Evolutionary conservation across 164 flowering plant genomes (phyloP).

Genomic region (Berberis vulgaris): DNA sequence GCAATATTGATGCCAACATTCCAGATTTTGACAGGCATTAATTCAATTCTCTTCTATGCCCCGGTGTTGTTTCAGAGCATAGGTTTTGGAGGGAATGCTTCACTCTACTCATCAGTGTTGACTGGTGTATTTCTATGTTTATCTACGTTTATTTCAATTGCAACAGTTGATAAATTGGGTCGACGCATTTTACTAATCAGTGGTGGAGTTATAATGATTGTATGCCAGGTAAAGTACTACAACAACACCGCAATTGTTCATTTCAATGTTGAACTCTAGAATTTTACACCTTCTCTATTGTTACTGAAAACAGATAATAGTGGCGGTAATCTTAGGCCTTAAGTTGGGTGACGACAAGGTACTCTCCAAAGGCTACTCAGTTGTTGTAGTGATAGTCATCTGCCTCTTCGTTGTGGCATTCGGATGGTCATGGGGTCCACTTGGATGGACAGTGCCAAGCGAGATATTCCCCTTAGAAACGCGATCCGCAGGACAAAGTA

Average conservation of each 20-base stretch:
- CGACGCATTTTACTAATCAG: slow-evolving; percentile 58
- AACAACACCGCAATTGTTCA: neutral
- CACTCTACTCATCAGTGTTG: slow-evolving; percentile 74
- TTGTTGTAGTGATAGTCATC: slow-evolving; percentile 53
- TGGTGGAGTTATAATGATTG: slow-evolving; percentile 79
- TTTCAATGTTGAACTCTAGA: neutral
- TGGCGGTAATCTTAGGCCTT: slow-evolving; percentile 62
- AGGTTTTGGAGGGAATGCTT: slow-evolving; percentile 72
- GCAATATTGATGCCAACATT: slow-evolving; percentile 82
- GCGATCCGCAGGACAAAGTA: slow-evolving; percentile 51
- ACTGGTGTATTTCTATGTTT: slow-evolving; percentile 78
- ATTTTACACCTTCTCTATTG: neutral
- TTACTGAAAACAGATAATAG: slow-evolving; percentile 42
- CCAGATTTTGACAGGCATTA: slow-evolving; percentile 85
- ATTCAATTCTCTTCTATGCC: slow-evolving; percentile 83
- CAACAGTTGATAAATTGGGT: slow-evolving; percentile 67
- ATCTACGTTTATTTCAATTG: slow-evolving; percentile 76
- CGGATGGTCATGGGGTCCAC: slow-evolving; percentile 60
- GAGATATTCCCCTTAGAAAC: slow-evolving; percentile 53
- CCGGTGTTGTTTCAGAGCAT: slow-evolving; percentile 81
- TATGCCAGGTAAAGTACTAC: slow-evolving; percentile 52
- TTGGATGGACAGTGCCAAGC: slow-evolving; percentile 60
- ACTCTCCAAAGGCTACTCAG: slow-evolving; percentile 52
- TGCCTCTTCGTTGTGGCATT: slow-evolving; percentile 75
- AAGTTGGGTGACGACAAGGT: slow-evolving; percentile 43